A percentile compares a stretch with the other conserved stretches of the same genome.
Evolutionary conservation across 176 grass and related monocot species (phyloP).

Genomic region (Alopecurus myosuroides): DNA sequence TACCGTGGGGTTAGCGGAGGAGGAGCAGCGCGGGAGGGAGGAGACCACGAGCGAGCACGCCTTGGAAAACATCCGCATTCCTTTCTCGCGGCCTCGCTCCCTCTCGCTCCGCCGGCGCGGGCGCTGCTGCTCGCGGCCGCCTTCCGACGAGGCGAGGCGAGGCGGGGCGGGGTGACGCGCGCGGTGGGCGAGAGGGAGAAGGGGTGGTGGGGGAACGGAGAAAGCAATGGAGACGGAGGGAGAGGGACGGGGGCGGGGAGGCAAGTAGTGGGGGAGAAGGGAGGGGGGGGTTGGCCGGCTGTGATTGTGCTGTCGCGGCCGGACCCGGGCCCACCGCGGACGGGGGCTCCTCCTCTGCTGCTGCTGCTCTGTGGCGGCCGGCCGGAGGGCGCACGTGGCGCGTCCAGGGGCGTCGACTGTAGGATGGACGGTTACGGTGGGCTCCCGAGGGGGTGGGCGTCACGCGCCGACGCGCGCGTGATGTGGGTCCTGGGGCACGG

Average conservation of each 20-base stretch:
- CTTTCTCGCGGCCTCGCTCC: slow-evolving; percentile 1
- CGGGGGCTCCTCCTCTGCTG: neutral
- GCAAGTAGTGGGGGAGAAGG: slow-evolving; percentile 25
- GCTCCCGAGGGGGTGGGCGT: neutral
- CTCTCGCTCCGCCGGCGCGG: neutral
- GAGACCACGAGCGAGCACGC: slow-evolving; percentile 72
- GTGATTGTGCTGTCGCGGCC: slow-evolving; percentile 43
- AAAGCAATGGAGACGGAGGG: neutral
- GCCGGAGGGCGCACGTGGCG: neutral
- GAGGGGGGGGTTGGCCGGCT: slow-evolving; percentile 1
- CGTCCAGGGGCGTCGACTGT: neutral
- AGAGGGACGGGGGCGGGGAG: neutral
- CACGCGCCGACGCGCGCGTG: neutral
- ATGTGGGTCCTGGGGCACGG: neutral
- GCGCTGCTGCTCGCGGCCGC: neutral
- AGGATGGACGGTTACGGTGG: neutral
- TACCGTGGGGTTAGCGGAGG: slow-evolving; percentile 74
- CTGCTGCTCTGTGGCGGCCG: neutral
- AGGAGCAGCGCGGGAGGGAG: slow-evolving; percentile 76
- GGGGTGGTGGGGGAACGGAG: neutral
- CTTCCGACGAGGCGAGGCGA: neutral
- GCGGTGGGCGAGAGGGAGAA: neutral
- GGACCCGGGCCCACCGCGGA: neutral
- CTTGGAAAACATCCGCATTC: slow-evolving; percentile 71
- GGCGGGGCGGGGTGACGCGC: neutral